Evolutionary conservation across 2,329 filamentous ascomycete genomes (phyloP).

Genomic region (Penicillium freii): DNA sequence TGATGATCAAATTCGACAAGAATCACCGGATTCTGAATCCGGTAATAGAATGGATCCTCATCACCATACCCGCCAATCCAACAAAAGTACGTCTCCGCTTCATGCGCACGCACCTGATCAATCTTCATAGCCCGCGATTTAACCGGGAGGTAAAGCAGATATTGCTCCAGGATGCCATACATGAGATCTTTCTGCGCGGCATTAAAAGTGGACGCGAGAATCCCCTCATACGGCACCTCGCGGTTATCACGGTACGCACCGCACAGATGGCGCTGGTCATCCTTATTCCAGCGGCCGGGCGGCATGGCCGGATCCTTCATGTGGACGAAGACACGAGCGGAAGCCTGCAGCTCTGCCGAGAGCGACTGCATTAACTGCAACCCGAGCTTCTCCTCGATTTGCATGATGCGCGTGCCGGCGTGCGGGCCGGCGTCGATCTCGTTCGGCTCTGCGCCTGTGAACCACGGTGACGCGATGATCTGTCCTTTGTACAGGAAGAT

Average conservation of each 20-base stretch:
- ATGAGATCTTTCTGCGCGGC: constrained; percentile 54
- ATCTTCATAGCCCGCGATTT: constrained; percentile 56
- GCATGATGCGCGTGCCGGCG: constrained; percentile 64
- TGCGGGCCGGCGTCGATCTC: constrained; percentile 65
- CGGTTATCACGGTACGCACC: constrained; percentile 78
- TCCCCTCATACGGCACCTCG: constrained; percentile 70
- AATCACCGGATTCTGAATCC: constrained; percentile 72
- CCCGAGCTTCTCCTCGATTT: constrained; percentile 63
- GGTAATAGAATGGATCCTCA: constrained; percentile 71
- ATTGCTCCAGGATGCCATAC: constrained; percentile 61
- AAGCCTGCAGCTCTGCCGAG: constrained; percentile 43
- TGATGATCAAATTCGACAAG: constrained; percentile 78
- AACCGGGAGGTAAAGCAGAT: constrained; percentile 65
- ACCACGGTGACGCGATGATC: constrained; percentile 70
- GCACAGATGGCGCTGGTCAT: constrained; percentile 75
- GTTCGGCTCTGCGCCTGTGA: constrained; percentile 79
- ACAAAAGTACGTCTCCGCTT: constrained; percentile 72
- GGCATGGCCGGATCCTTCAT: constrained; percentile 66
- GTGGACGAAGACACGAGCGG: constrained; percentile 57
- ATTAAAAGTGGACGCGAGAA: constrained; percentile 50
- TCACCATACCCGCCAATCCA: constrained; percentile 71
- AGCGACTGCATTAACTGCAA: constrained; percentile 69
- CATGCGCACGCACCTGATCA: constrained; percentile 53
- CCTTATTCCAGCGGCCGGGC: constrained; percentile 67
- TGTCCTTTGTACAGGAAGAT: constrained; percentile 65